phyloP scores from a whole-genome alignment of 2,329 filamentous ascomycete species.

The Cladosporium sp. region DNA sequence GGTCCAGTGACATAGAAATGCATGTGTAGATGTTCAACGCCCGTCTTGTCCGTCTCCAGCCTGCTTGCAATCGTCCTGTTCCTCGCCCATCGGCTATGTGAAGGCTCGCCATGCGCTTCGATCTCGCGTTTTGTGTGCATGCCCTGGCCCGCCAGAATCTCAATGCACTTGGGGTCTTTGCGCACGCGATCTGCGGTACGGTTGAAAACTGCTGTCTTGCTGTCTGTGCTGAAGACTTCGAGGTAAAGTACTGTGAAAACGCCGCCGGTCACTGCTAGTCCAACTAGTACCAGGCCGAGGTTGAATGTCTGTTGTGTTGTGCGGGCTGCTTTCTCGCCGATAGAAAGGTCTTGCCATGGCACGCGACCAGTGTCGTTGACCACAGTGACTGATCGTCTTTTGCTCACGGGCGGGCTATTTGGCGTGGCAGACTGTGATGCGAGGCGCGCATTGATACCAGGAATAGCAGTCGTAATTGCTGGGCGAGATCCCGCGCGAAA shows the following conservation, averaged over 20 bases:
- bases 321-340: conserved; percentile 72
- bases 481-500: conserved; percentile 9
- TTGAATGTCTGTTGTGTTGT: conserved; percentile 91
- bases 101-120: conserved; percentile 74
- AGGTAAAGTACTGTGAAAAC: conserved; percentile 74
- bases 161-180: conserved; percentile 64
- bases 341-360: conserved; percentile 72
- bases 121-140: conserved; percentile 61
- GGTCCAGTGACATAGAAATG: conserved; percentile 84
- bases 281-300: conserved; percentile 70
- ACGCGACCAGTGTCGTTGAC: conserved; percentile 82
- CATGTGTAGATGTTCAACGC: conserved; percentile 77
- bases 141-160: conserved; percentile 64
- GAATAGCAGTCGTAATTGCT: conserved; percentile 1
- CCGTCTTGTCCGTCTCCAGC: conserved; percentile 64
- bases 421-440: conserved; percentile 18
- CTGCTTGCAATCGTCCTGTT: conserved; percentile 51
- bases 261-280: conserved; percentile 71
- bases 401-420: conserved; percentile 39
- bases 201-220: conserved; percentile 85
- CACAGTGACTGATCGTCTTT: conserved; percentile 69
- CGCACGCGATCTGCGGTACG: conserved; percentile 76
- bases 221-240: conserved; percentile 78
- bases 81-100: conserved; percentile 73
- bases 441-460: not conserved